Conservation (phyloP, 441 rosid species). For the Daphne laureola region DNA sequence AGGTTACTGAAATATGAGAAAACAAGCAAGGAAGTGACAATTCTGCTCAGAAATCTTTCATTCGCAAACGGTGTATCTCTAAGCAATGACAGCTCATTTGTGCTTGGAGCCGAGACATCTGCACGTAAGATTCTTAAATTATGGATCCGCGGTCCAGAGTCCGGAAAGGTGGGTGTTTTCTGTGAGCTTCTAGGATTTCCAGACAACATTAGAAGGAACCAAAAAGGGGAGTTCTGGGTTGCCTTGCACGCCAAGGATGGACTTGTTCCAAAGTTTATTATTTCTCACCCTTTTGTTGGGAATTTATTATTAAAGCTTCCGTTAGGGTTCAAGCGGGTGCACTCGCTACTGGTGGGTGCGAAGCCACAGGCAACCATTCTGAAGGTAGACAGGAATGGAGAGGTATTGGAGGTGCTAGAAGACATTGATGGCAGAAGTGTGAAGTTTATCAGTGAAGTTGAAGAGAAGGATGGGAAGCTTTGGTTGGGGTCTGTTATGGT, state of each 20-base stretch:
- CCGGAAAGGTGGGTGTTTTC: constrained; percentile 45
- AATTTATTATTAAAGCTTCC: constrained; percentile 44
- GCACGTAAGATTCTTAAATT: constrained; percentile 36
- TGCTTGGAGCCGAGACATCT: constrained; percentile 50
- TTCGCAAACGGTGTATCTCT: constrained; percentile 74
- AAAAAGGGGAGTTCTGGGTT: constrained; percentile 73
- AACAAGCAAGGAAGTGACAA: constrained; percentile 38
- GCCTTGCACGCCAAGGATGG: constrained; percentile 57
- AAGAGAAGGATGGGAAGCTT: constrained; percentile 61
- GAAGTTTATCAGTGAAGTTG: constrained; percentile 64
- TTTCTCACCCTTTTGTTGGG: constrained; percentile 35
- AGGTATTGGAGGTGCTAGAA: constrained; percentile 44
- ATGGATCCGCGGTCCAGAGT: constrained; percentile 54
- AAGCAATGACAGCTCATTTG: constrained; percentile 51
- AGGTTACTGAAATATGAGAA: constrained; percentile 53
- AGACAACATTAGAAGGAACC: constrained; percentile 55
- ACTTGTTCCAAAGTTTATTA: constrained; percentile 25
- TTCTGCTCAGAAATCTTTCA: constrained; percentile 42
- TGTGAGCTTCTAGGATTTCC: constrained; percentile 66
- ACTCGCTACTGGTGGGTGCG: constrained; percentile 41
- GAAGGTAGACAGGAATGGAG: constrained; percentile 52
- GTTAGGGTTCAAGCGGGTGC: constrained; percentile 36
- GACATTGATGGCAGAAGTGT: constrained; percentile 48
- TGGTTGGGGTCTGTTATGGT: constrained; percentile 62
- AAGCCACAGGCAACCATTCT: constrained; percentile 50